These are phyloP conservation scores for Meripilus lineatus DNA, from an alignment of 1,284 basidiomycete genomes.

Conservation along the genomic window DNA sequence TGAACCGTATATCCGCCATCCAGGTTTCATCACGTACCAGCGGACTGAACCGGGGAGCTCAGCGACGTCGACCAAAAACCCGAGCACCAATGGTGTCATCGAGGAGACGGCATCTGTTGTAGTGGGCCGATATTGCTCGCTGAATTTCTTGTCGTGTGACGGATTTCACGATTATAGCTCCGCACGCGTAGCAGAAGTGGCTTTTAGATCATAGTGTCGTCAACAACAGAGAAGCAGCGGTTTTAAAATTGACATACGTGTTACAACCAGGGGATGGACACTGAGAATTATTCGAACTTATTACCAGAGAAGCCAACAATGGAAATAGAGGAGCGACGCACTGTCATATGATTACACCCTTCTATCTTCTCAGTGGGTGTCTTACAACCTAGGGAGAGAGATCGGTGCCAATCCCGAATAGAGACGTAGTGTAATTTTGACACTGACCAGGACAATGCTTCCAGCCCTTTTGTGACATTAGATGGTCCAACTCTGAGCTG, in stretches of 20 bases:
- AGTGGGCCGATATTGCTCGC: conserved; percentile 40
- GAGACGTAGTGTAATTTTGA: background rate
- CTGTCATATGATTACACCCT: conserved; percentile 66
- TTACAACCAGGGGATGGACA: conserved; percentile 57
- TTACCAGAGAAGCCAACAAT: background rate
- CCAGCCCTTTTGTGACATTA: conserved; percentile 50
- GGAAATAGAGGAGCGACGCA: conserved; percentile 24
- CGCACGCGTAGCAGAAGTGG: conserved; percentile 61
- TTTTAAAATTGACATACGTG: conserved; percentile 32
- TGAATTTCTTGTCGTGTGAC: conserved; percentile 37
- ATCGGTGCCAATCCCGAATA: background rate
- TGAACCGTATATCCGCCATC: too few relatives aligned
- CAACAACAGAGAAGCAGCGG: background rate
- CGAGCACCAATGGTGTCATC: conserved; percentile 4
- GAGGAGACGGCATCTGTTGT: conserved; percentile 33
- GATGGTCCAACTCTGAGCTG: conserved; percentile 43
- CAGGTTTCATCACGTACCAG: too few relatives aligned
- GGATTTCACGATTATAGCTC: conserved; percentile 44
- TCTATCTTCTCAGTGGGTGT: conserved; percentile 51
- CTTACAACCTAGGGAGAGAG: conserved; percentile 40
- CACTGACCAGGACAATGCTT: conserved; percentile 47
- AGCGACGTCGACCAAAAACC: background rate
- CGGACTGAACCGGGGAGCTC: too few relatives aligned
- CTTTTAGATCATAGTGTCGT: conserved; percentile 23
- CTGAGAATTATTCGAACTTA: conserved; percentile 24